Percentiles rank a stretch among this genome's conserved stretches.
Conservation (phyloP, 768 basidiomycete species). For the Sutorius australiensis region DNA sequence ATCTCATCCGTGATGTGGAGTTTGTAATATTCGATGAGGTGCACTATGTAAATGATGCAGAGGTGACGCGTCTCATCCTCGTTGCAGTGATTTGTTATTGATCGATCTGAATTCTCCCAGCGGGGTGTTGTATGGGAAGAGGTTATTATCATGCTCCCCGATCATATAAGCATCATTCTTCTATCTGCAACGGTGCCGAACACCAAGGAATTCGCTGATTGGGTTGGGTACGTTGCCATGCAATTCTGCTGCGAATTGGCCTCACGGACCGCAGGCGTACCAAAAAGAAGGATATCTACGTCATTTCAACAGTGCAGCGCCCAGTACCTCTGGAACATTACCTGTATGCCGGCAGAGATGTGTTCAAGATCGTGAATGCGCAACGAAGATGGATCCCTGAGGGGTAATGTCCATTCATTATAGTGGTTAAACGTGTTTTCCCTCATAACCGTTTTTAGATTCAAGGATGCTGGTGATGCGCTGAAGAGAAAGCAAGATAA, state of each 20-base stretch:
- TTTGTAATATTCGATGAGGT: constrained; percentile 99
- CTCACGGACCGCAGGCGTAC: constrained; percentile 63
- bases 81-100: constrained; percentile 2
- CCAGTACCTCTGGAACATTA: constrained; percentile 98
- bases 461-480: constrained; percentile 87
- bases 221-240: constrained; percentile 81
- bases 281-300: constrained; percentile 99
- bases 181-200: constrained; percentile 98
- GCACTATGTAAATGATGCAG: constrained; percentile 98
- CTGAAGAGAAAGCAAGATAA: constrained; percentile 95
- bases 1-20: constrained; percentile 97
- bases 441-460: constrained; percentile 43
- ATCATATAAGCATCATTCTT: constrained; percentile 96
- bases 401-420: constrained; percentile 49
- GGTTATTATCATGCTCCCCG: constrained; percentile 99
- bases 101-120: constrained; percentile 40
- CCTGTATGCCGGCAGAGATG: constrained; percentile 89
- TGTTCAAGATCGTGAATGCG: constrained; percentile 89
- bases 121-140: constrained; percentile 99
- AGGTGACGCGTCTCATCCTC: constrained; percentile 51
- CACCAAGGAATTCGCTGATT: constrained; percentile 96
- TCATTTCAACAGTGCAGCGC: constrained; percentile 93
- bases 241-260: not conserved
- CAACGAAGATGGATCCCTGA: constrained; percentile 65
- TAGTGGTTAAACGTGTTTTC: not conserved